These are phyloP conservation scores for Aspergillus sclerotioniger DNA, from an alignment of 495 filamentous ascomycete species.

Conservation along the genomic window DNA sequence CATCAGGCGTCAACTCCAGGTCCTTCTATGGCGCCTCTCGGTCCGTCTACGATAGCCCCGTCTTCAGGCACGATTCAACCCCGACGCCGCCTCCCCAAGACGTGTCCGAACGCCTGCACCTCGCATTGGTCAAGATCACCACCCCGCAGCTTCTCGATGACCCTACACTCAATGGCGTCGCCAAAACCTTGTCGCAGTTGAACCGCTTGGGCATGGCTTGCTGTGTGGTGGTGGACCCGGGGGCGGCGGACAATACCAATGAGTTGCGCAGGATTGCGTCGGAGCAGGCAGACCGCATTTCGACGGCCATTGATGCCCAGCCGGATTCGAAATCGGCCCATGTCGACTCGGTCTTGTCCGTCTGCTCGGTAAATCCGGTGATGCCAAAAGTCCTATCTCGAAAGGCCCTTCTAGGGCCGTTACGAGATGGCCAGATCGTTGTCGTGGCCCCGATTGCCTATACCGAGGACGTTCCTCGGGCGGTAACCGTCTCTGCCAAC, in stretches of 20 bases:
- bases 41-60: constrained; percentile 61
- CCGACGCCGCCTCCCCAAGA: constrained; percentile 33
- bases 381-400: constrained; percentile 51
- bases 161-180: constrained; percentile 67
- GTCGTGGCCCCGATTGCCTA: constrained; percentile 72
- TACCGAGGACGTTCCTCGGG: constrained; percentile 54
- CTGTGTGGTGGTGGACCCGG: constrained; percentile 77
- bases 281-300: constrained; percentile 71
- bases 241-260: constrained; percentile 29
- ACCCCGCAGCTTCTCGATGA: constrained; percentile 68
- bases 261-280: constrained; percentile 45
- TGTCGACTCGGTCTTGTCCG: constrained; percentile 62
- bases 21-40: constrained; percentile 58
- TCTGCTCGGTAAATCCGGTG: constrained; percentile 29
- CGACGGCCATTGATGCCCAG: constrained; percentile 66
- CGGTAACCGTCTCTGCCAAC: constrained; percentile 57
- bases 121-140: constrained; percentile 84
- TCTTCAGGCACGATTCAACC: constrained; percentile 54
- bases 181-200: constrained; percentile 79
- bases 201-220: constrained; percentile 75
- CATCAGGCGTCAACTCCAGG: constrained; percentile 58
- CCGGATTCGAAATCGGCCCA: constrained; percentile 64
- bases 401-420: constrained; percentile 62
- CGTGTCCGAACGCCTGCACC: constrained; percentile 55
- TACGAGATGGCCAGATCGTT: constrained; percentile 75